Percentiles rank a stretch among this genome's conserved stretches.
Conservation (phyloP, 306 rosid species). For the Rosa chinensis region DNA sequence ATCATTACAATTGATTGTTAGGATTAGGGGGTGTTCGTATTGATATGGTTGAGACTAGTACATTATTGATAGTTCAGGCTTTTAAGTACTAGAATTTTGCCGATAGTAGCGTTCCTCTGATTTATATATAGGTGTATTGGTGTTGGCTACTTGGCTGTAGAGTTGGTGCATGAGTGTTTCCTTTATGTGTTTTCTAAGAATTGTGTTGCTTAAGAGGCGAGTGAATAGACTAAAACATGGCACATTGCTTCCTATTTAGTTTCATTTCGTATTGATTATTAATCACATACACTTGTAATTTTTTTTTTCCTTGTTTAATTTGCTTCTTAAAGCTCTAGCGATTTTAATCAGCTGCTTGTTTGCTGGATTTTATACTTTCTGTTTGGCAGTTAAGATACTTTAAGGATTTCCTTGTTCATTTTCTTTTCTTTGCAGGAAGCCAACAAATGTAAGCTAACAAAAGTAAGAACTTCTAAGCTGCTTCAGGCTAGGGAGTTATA, state of each 20-base stretch:
- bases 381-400: not conserved
- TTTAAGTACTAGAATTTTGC: not conserved
- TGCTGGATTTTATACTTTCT: not conserved
- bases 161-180: not conserved
- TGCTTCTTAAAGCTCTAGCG: not conserved
- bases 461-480: conserved; percentile 48
- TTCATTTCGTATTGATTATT: not conserved
- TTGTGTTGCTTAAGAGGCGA: not conserved
- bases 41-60: not conserved
- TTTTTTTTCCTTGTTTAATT: not conserved
- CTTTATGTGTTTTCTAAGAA: not conserved
- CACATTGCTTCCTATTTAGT: not conserved
- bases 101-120: not conserved
- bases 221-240: not conserved
- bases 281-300: not conserved
- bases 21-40: not conserved
- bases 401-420: not conserved
- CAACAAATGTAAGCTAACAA: conserved; percentile 28
- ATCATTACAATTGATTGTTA: not conserved
- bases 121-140: not conserved
- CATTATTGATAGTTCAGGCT: not conserved
- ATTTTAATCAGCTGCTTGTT: not conserved
- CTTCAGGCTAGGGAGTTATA: conserved; percentile 76
- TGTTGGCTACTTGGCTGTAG: not conserved
- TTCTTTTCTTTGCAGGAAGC: conserved; percentile 39